Evolutionary conservation across 176 grass and related monocot species (phyloP), one percentile per base, ranked within the genome.

Genomic region (Musa schizocarpa): DNA sequence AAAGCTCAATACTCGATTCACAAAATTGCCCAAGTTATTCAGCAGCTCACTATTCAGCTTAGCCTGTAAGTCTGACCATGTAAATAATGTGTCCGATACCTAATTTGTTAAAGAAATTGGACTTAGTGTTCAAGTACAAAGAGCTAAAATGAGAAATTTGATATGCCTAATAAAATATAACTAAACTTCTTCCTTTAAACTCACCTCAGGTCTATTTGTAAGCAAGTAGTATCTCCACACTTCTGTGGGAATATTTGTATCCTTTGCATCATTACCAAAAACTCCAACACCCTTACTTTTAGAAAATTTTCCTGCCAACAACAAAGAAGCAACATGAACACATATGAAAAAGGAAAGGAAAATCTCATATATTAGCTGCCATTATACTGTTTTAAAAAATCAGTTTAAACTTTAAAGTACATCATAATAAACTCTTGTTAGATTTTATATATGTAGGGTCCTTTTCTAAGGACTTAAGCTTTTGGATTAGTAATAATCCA

Each of bases 151-250:
- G 27, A 71, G 14, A 52, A 78, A 66, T 25, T 26, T 22, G 68
- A 80, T 67, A 53, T 24, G 64, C 23, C 76, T 9, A 69, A 55
- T 9, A 77, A 57, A 83, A 59, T n/a, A 29, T 64, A 71, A 74
- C 51, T 54, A 81, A 26, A 76, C 65, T 10, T 12, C 6, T 65
- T 43, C 17, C n/a, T 78, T 48, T 68, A 53, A 58, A 90, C 74
- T 83, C 50, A 91, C 94, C 82, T 93, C 90, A 78, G 90, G 88
- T 53, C 88, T 85, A 84, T 96, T 96, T 75, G 86, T 92, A 75
- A 96, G 93, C 77, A 97, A 78, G 69, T 97, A 97, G 67, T 97
- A 93, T 72, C 94, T 80, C 94, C 94, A 97, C 68, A 97, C 90
- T 91, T 93, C 88, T 72, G 94, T 54, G 53, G 90, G 82, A 85